Percentiles rank a stretch among this genome's conserved stretches.
phyloP scores from a whole-genome alignment of 495 filamentous ascomycete species.

The Penicillium canariense region DNA sequence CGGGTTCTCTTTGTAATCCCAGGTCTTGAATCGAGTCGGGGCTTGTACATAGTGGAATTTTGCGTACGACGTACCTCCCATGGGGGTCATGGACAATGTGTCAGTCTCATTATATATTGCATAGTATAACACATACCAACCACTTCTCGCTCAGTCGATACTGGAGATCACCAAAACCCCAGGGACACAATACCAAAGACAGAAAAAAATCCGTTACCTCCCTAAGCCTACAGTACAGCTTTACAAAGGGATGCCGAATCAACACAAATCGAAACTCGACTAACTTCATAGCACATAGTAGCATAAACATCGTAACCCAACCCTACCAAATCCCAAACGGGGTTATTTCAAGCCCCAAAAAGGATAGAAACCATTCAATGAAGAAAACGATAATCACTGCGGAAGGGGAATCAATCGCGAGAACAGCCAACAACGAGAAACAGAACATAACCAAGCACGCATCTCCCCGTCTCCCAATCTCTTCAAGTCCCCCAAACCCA shows the following conservation, averaged over 20 bases:
- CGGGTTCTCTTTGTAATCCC: too few relatives aligned
- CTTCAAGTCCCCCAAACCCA: neutral
- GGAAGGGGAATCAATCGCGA: constrained; percentile 23
- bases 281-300: constrained; percentile 10
- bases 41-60: too few relatives aligned
- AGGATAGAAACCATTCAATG: neutral
- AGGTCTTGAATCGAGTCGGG: too few relatives aligned
- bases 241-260: neutral
- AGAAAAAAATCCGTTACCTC: too few relatives aligned
- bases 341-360: too few relatives aligned
- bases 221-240: neutral
- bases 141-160: too few relatives aligned
- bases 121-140: too few relatives aligned
- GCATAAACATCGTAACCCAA: constrained; percentile 13
- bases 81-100: too few relatives aligned
- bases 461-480: neutral
- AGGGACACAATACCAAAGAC: too few relatives aligned
- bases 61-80: too few relatives aligned
- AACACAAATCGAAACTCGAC: neutral
- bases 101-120: too few relatives aligned
- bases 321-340: neutral
- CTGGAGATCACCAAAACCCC: too few relatives aligned
- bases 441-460: neutral
- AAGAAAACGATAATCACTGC: constrained; percentile 7
- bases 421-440: neutral